Base-by-base conservation (phyloP, 164 flowering plant species). In the Buxus sempervirens region DNA sequence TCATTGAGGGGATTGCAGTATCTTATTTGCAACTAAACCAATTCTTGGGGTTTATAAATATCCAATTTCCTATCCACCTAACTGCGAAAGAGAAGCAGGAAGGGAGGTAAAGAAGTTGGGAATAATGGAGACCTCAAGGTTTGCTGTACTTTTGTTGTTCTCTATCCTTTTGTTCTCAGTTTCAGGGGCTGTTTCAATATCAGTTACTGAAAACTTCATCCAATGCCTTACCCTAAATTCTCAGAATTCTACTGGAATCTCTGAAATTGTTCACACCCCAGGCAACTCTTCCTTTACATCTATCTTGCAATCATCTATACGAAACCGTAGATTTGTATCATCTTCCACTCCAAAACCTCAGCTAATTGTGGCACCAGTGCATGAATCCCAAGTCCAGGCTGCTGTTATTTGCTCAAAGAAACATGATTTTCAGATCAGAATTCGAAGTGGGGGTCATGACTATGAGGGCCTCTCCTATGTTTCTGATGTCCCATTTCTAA, bases 371-470 rank as follows among this genome's bases (percentile, higher is more conserved):
- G 64, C 73, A 1, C 81, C 83, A 0, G 1, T 62, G 25, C 57
- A 58, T 54, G 79, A 75, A 21, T 36, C 77, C 51, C 78, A 75
- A 13, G 66, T 75, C 55, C 79, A 72, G 54, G 77, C 73, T 9
- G 72, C 80, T 42, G 82, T 81, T 26, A 63, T 76, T 20, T 83
- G 86, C 45, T 58, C 81, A n/a, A 79, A 70, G 20, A 21, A 73
- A 65, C 73, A 64, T 9, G 51, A 54, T 4, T 21, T 80, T 13
- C 80, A 74, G 25, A 58, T 82, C 4, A 65, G 83, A 23, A 58
- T 77, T 36, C 76, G 83, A 4, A 84, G 87, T 25, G 87, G 85
- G 0, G 87, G 87, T 62, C 84, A 83, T 72, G 87, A 82, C 66
- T 79, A 79, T 49, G 86, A 83, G 67, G 86, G 77, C 14, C 63